Evolutionary conservation across 495 filamentous ascomycete species (phyloP), one percentile per base, ranked within the genome.

Genomic region (Thozetella sp.): DNA sequence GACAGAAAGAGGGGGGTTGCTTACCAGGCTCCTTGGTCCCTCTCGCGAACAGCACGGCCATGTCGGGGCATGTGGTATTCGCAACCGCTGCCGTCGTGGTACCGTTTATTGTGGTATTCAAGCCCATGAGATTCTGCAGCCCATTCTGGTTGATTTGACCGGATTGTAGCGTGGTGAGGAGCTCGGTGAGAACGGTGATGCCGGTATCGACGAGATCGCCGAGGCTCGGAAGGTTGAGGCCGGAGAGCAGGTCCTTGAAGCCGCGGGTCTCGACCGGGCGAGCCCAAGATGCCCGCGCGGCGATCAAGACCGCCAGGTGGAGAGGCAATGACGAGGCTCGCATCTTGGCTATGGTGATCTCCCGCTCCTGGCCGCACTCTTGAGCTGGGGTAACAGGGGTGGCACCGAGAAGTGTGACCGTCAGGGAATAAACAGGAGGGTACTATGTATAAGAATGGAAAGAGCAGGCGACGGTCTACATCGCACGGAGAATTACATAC

Each of bases 41-140:
- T 19, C 43, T 48, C n/a, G 43, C 43, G n/a, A 48, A 48, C 43
- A 48, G n/a, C 11, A 48, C 43, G 43, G 43, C 43, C 43, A 48
- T 48, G 43, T 48, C 43, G 43, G 43, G 43, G 43, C 43, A 48
- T 9, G 43, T 48, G 6, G 43, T 19, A n/a, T 48, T 48, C 10
- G n/a, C 43, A 10, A n/a, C 43, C 10, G 43, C 43, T 4, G 43
- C 43, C 10, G 43, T 10, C 3, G 43, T 48, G 9, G 43, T 48
- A n/a, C 43, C 43, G n/a, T 48, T 48, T 3, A 20, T 20, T 4
- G 43, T 48, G 43, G 43, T 48, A n/a, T 48, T 48, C 43, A 48
- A 48, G 43, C 43, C 43, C 43, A 48, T 48, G 43, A 48, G 43
- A 19, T 48, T 48, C 43, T 48, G 43, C 9, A 48, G 43, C 3